Evolutionary conservation across 1,284 basidiomycete species (phyloP).

Genomic region (Rhodotorula sp.): DNA sequence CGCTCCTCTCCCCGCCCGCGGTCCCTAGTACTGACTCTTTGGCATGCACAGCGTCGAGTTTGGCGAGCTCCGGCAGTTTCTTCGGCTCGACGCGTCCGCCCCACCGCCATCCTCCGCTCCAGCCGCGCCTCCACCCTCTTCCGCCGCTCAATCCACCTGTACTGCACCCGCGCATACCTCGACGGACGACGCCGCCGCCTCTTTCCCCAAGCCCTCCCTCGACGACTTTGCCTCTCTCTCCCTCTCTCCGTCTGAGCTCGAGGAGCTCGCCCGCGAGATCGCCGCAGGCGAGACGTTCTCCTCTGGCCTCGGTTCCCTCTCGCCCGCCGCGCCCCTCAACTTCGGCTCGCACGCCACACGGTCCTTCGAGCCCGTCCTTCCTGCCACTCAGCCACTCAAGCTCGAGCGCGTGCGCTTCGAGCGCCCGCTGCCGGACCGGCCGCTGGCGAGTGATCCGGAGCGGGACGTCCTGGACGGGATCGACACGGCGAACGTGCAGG

Average conservation of each 20-base stretch:
- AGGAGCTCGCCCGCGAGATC: slow-evolving; percentile 30
- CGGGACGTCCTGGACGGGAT: slow-evolving; percentile 30
- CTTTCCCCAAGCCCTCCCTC: slow-evolving; percentile 20
- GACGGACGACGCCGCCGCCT: background rate
- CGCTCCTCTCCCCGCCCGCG: background rate
- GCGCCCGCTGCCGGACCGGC: slow-evolving; percentile 26
- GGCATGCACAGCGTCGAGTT: slow-evolving; percentile 33
- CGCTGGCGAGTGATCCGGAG: slow-evolving; percentile 19
- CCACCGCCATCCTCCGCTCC: background rate
- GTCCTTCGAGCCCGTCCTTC: slow-evolving; percentile 10
- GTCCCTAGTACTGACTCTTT: background rate
- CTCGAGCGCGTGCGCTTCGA: slow-evolving; percentile 18
- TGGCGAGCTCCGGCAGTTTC: slow-evolving; percentile 36
- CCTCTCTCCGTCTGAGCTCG: slow-evolving; percentile 31
- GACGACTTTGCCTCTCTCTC: slow-evolving; percentile 39
- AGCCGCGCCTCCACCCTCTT: background rate
- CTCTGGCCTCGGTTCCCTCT: slow-evolving; percentile 13
- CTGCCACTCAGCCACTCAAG: slow-evolving; percentile 17
- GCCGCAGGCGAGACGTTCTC: slow-evolving; percentile 20
- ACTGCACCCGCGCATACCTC: background rate
- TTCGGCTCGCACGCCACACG: slow-evolving; percentile 14
- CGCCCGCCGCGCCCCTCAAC: background rate
- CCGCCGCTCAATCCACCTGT: background rate
- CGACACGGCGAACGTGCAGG: slow-evolving; percentile 8
- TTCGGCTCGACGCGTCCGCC: slow-evolving; percentile 24